Percentiles rank a stretch among this genome's conserved stretches.
These are phyloP conservation scores for Glycine soja DNA, from an alignment of 306 rosid genomes.

Conservation along the genomic window DNA sequence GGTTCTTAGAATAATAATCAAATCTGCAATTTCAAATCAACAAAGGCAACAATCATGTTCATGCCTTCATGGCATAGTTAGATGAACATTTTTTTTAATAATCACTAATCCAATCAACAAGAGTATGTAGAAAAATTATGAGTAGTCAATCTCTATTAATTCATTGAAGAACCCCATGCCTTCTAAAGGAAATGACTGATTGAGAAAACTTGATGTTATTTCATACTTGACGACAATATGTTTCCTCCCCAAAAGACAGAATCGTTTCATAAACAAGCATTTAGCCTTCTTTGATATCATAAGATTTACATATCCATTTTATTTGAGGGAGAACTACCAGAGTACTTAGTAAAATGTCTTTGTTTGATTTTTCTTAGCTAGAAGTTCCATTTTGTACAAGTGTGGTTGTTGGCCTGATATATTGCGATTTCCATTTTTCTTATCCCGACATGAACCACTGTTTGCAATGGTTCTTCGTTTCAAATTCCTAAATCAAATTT, in stretches of 20 bases:
- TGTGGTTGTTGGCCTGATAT: neutral
- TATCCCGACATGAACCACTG: constrained; percentile 4
- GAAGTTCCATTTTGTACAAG: neutral
- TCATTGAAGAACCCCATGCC: neutral
- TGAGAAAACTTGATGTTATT: constrained; percentile 2
- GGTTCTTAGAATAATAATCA: constrained; percentile 19
- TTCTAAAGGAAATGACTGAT: neutral
- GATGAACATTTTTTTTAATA: neutral
- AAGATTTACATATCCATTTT: neutral
- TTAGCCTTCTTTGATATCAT: neutral
- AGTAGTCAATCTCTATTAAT: neutral
- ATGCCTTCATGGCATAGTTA: neutral
- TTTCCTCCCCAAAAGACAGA: constrained; percentile 1
- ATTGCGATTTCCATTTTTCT: neutral
- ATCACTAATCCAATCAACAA: constrained; percentile 2
- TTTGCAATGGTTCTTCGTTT: constrained; percentile 8
- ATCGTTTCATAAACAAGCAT: neutral
- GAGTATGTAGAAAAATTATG: neutral
- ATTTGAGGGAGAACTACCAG: neutral
- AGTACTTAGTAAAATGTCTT: neutral
- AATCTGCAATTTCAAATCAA: constrained; percentile 37
- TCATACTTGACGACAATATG: neutral
- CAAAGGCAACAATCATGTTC: neutral
- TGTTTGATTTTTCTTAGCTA: neutral
- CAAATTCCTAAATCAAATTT: neutral